Conservation (phyloP, 129 eudicot genomes). For the Glebionis coronaria region DNA sequence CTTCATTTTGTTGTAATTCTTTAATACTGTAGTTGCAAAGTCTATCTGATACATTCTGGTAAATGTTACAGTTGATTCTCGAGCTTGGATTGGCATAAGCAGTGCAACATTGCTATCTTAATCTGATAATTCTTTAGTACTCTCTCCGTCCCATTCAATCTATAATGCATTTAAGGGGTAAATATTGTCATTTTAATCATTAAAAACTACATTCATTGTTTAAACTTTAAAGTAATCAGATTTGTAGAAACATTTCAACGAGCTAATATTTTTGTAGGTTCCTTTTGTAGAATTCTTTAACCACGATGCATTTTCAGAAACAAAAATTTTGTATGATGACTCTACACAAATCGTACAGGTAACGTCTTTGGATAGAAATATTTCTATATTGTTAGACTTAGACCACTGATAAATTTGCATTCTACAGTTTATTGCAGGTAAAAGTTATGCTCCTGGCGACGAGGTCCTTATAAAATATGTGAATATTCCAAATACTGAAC, state of each 20-base stretch:
- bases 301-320: slow-evolving; percentile 73
- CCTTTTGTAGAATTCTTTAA: slow-evolving; percentile 89
- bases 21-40: too few species aligned
- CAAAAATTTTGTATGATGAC: too few species aligned
- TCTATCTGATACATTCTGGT: slow-evolving; percentile 7
- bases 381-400: not conserved
- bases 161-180: too few species aligned
- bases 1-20: not conserved
- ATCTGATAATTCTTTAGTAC: too few species aligned
- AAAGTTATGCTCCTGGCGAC: slow-evolving; percentile 70
- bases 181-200: too few species aligned
- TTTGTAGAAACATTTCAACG: not conserved
- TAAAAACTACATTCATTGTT: too few species aligned
- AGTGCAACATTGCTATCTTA: too few species aligned
- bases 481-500: slow-evolving; percentile 64
- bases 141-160: too few species aligned
- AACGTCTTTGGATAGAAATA: too few species aligned
- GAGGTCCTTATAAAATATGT: slow-evolving; percentile 84
- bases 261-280: slow-evolving; percentile 41
- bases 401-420: not conserved
- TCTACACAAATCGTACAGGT: too few species aligned
- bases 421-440: slow-evolving; percentile 71
- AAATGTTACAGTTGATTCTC: too few species aligned
- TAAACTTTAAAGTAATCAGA: not conserved
- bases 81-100: slow-evolving; percentile 77